phyloP scores from a whole-genome alignment of 352 stramenopile species.

The Saprolegnia diclina region DNA sequence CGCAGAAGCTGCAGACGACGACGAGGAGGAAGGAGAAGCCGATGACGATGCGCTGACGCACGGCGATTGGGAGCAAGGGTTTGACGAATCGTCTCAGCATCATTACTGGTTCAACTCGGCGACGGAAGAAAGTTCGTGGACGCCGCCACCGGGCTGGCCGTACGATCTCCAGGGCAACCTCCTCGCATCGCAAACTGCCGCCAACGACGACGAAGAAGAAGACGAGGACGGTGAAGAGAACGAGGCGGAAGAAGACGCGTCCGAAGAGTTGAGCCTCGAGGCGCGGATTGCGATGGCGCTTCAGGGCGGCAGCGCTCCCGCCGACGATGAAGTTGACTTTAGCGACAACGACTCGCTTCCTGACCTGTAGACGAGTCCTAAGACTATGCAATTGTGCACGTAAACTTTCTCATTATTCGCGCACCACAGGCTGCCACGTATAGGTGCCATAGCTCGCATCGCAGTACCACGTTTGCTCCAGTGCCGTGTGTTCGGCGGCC shows the following conservation, averaged over 20 bases:
- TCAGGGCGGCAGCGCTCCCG: neutral
- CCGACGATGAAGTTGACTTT: constrained; percentile 22
- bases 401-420: neutral
- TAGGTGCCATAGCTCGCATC: constrained; percentile 41
- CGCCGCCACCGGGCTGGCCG: constrained; percentile 65
- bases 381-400: neutral
- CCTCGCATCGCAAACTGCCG: constrained; percentile 38
- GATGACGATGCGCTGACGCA: constrained; percentile 74
- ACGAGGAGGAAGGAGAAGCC: constrained; percentile 35
- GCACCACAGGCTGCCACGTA: constrained; percentile 32
- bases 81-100: constrained; percentile 71
- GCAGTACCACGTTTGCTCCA: constrained; percentile 32
- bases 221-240: constrained; percentile 2
- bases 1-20: constrained; percentile 29
- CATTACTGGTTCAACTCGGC: constrained; percentile 88
- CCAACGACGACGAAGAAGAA: neutral
- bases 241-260: neutral
- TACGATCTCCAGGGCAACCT: constrained; percentile 31
- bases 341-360: constrained; percentile 22
- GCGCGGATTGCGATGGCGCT: constrained; percentile 18
- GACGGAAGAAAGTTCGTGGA: constrained; percentile 75
- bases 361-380: constrained; percentile 19
- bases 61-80: constrained; percentile 82
- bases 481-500: constrained; percentile 33
- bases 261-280: constrained; percentile 18